Percentiles rank a stretch among this genome's conserved stretches.
Evolutionary conservation across 2,329 filamentous ascomycete genomes (phyloP).

Genomic region (Ophiostoma quercus): DNA sequence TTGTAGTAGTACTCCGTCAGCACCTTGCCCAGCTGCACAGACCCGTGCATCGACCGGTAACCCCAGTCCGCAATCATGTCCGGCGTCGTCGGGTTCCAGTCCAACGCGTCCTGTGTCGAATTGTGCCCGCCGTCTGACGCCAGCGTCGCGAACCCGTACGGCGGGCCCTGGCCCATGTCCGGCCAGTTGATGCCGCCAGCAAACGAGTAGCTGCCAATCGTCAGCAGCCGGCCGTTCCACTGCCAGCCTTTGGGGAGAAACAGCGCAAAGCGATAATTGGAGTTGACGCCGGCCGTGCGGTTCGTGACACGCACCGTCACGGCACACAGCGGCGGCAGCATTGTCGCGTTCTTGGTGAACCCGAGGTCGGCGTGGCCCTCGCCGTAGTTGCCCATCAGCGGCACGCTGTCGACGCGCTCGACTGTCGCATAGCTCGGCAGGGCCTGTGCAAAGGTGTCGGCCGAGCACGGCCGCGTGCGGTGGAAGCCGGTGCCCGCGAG

Average conservation of each 20-base stretch:
- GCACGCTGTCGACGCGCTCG: constrained; percentile 33
- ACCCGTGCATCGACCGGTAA: constrained; percentile 44
- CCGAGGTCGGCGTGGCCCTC: constrained; percentile 35
- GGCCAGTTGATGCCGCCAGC: constrained; percentile 34
- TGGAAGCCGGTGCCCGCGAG: background rate
- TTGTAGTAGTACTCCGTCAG: constrained; percentile 48
- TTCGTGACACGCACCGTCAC: background rate
- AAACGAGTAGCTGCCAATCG: constrained; percentile 39
- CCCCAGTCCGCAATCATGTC: constrained; percentile 40
- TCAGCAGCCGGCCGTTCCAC: constrained; percentile 38
- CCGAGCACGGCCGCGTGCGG: constrained; percentile 16
- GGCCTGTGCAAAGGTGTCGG: constrained; percentile 15
- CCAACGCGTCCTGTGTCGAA: constrained; percentile 31
- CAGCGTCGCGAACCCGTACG: constrained; percentile 41
- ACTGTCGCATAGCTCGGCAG: constrained; percentile 33
- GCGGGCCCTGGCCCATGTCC: constrained; percentile 32
- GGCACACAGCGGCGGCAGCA: constrained; percentile 33
- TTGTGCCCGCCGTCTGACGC: constrained; percentile 44
- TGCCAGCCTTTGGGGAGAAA: constrained; percentile 34
- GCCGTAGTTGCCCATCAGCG: constrained; percentile 35
- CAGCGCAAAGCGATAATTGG: constrained; percentile 37
- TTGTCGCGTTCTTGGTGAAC: constrained; percentile 36
- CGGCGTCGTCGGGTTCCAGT: constrained; percentile 38
- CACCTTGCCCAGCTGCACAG: constrained; percentile 45
- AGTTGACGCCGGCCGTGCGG: background rate